Percentiles rank a stretch among this genome's conserved stretches.
These are phyloP conservation scores for Microthlaspi erraticum DNA, from an alignment of 345 rosid species.

Conservation along the genomic window DNA sequence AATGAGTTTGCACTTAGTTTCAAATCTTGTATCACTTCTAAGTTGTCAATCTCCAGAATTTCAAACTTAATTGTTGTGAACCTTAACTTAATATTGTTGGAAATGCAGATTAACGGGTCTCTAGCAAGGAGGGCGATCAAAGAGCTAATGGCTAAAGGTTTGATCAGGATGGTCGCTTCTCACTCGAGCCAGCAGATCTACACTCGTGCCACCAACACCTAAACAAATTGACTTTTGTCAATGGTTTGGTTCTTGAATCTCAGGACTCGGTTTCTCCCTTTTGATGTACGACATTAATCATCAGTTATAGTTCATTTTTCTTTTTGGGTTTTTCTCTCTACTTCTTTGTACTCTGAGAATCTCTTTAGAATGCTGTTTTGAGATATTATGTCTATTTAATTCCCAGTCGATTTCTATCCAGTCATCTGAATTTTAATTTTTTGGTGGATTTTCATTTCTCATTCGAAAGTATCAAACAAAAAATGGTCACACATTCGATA, in stretches of 20 bases:
- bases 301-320: constrained; percentile 12
- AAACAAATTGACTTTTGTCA: constrained; percentile 2
- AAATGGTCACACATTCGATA: too few relatives aligned
- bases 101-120: constrained; percentile 56
- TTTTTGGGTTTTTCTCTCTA: not conserved
- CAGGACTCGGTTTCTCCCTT: not conserved
- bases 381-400: not conserved
- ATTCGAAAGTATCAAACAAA: too few relatives aligned
- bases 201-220: constrained; percentile 78
- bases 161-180: constrained; percentile 66
- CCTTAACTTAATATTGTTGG: not conserved
- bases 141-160: constrained; percentile 77
- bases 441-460: too few relatives aligned
- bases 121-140: constrained; percentile 69
- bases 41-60: not conserved
- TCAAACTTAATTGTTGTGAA: not conserved
- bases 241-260: constrained; percentile 1
- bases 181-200: constrained; percentile 79
- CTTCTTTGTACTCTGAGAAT: not conserved
- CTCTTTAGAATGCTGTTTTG: constrained; percentile 12
- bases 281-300: constrained; percentile 33
- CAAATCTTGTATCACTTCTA: not conserved
- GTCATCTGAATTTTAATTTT: too few relatives aligned
- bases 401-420: not conserved
- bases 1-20: not conserved